Evolutionary conservation across 1,284 basidiomycete genomes (phyloP).

Genomic region (Ganoderma sinense): DNA sequence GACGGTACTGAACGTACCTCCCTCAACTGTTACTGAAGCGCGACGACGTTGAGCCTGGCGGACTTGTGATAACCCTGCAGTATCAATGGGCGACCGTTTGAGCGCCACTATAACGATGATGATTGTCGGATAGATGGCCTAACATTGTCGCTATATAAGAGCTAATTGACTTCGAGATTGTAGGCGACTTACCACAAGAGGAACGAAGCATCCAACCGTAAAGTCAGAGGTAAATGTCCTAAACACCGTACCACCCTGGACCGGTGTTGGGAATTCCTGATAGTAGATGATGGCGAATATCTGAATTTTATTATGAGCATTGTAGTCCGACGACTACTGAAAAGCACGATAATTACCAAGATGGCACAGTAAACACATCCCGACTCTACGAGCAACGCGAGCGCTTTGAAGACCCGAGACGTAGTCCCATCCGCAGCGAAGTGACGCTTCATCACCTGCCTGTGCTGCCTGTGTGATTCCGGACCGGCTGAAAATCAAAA

Average conservation of each 20-base stretch:
- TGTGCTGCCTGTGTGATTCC: background rate
- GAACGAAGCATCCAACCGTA: background rate
- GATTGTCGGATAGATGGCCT: slow-evolving; percentile 2
- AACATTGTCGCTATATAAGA: background rate
- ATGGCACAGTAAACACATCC: background rate
- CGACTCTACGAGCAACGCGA: slow-evolving; percentile 2
- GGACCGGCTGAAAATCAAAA: background rate
- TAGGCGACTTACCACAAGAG: background rate
- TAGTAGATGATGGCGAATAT: background rate
- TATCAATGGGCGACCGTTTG: background rate
- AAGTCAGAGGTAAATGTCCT: background rate
- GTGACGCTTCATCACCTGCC: background rate
- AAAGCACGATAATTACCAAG: background rate
- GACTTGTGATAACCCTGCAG: background rate
- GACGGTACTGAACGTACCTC: background rate
- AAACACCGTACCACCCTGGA: no score
- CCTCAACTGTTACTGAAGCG: background rate
- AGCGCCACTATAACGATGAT: slow-evolving; percentile 1
- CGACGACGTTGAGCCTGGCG: background rate
- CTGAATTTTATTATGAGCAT: background rate
- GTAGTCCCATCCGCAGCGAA: background rate
- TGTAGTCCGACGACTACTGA: no score
- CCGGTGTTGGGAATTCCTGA: background rate
- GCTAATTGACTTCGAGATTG: background rate
- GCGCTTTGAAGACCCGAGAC: background rate